Base-by-base conservation (phyloP, 177 flowering plant species). In the Viscum album region DNA sequence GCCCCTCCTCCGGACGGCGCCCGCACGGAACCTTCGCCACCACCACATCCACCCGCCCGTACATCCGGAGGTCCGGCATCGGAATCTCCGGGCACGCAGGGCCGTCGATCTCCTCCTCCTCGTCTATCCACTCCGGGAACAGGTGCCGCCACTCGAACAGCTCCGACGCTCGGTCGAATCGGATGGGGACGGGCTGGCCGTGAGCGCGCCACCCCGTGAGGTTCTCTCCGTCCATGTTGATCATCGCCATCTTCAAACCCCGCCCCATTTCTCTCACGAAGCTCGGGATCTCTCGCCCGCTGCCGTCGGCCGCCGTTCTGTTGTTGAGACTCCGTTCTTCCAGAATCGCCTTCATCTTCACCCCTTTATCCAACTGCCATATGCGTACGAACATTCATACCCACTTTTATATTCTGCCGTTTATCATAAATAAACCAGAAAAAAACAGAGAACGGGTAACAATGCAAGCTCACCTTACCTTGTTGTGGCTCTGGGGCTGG, bases 111-210 rank as follows among this genome's bases (percentile, higher is more conserved):
- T 92, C 96, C 76, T 94, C 92, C 50, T 92, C 97, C 45, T 94
- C 99, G 43, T 92, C 97, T 29, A 94, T 88, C 96, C 96, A 92
- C 62, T 92, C 99, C 0, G 97, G 99, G 71, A 86, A 95, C 62
- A 95, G 52, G 67, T 90, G 79, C 60, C 78, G 74, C 99, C 99
- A 95, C 68, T 85, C 74, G 33, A 92, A 83, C 11, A 35, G 64
- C 36, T 73, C 66, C 2, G 97, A 85, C 1, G 83, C 96, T 1
- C 65, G 72, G 2, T 83, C 78, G 64, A 85, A 86, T 1, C 32
- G 31, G 12, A 92, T 39, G 0, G 72, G 78, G 4, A 73, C 74
- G 0, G 66, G 73, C 26, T 84, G 73, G 23, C 84, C 87, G 8
- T 64, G 43, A 8, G 2, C 32, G 24, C 70, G 71, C 94, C 94